Base-by-base conservation (phyloP, 2,329 filamentous ascomycete species). In the Aureobasidium subglaciale region DNA sequence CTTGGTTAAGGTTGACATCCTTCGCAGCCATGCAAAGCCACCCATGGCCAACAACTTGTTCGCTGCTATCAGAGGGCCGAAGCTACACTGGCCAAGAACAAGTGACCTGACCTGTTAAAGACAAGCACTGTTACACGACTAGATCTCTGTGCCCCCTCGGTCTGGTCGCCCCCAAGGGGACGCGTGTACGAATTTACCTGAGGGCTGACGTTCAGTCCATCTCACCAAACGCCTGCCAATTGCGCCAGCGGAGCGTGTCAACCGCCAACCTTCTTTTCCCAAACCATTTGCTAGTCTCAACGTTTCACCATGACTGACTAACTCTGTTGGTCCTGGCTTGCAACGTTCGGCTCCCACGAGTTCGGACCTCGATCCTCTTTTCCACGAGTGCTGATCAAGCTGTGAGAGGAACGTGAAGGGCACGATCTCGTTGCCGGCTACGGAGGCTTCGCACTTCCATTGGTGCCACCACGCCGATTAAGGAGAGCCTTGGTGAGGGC, bases 261-360 rank as follows among this genome's bases (percentile, higher is more conserved):
- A 54, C 50, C 38, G 50, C 50, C 50, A 54, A 54, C 50, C 50
- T 54, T 54, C 50, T 54, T 54, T 53, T 35, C 32, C 48, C 34
- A 52, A 40, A 30, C 48, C 25, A 40, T 35, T 29, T 43, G 25
- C 50, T 54, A 54, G 50, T 27, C 50, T 29, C 50, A 54, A 54
- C 50, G 50, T 54, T 54, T 54, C 50, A 54, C 50, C 38, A 34
- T 43, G 27, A 43, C 27, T 24, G 35, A 41, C 48, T 40, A 40
- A 40, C 35, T 35, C 6, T 11, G 3, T 54, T 54, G 38, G 50
- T 54, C 37, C 50, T 52, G 34, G 50, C 50, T 43, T 41, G 20
- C 50, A 54, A 54, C 50, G 50, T 35, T 22, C 50, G 50, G 50
- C 37, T 54, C 50, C 50, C 50, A 54, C 38, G 29, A 27, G 50